phyloP scores from a whole-genome alignment of 495 filamentous ascomycete genomes.

The Aspergillus coremiiformis region DNA sequence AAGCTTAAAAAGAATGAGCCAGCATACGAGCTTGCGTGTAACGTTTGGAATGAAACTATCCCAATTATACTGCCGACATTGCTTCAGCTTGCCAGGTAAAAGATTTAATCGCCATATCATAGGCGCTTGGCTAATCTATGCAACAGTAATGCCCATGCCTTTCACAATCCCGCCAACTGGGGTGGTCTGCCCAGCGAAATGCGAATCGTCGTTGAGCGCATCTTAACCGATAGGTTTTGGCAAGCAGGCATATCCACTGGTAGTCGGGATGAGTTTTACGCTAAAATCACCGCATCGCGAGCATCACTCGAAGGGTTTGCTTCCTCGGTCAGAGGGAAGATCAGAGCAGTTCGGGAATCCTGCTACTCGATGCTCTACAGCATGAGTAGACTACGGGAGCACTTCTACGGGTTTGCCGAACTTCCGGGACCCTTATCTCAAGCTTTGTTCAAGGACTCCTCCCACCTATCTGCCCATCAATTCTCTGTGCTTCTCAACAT shows the following conservation, averaged over 20 bases:
- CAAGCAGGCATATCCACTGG: conserved; percentile 95
- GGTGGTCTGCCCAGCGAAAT: conserved; percentile 67
- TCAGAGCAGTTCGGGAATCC: conserved; percentile 82
- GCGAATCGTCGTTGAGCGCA: conserved; percentile 65
- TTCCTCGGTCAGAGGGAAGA: conserved; percentile 80
- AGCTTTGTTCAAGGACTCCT: conserved; percentile 76
- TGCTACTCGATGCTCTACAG: conserved; percentile 91
- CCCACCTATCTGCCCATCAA: conserved; percentile 84
- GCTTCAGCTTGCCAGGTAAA: conserved; percentile 73
- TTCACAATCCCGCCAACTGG: conserved; percentile 85
- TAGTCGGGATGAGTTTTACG: conserved; percentile 93
- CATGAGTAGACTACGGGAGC: conserved; percentile 77
- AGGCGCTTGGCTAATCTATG: conserved; percentile 8
- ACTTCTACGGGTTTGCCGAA: conserved; percentile 83
- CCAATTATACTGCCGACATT: conserved; percentile 79
- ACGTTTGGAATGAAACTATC: conserved; percentile 76
- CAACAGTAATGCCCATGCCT: conserved; percentile 79
- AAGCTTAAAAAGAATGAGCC: conserved; percentile 64
- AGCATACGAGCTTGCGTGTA: conserved; percentile 61
- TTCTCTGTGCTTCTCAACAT: conserved; percentile 83
- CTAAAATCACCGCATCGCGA: conserved; percentile 79
- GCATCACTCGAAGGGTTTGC: conserved; percentile 87
- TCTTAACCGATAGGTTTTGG: conserved; percentile 96
- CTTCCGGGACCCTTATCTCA: conserved; percentile 78
- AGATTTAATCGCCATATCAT: background rate